phyloP scores from a whole-genome alignment of 2,329 filamentous ascomycete species.

The Botrytis fragariae region DNA sequence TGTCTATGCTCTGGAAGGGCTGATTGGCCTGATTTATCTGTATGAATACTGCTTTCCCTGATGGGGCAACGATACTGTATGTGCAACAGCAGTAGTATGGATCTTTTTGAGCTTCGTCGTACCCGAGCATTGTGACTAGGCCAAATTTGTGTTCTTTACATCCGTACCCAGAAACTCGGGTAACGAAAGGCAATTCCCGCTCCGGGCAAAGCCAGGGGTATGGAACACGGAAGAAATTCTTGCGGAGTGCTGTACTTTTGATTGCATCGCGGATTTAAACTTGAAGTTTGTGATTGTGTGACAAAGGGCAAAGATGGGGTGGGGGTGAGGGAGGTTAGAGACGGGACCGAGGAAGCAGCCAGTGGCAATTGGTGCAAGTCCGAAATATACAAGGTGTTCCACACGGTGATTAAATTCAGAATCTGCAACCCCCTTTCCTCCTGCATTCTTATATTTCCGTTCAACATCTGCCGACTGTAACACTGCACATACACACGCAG shows the following conservation, averaged over 20 bases:
- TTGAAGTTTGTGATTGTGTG: neutral
- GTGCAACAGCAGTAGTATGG: neutral
- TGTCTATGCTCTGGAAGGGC: neutral
- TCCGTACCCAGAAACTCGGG: neutral
- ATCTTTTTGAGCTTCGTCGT: neutral
- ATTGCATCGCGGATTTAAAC: neutral
- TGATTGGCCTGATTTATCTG: neutral
- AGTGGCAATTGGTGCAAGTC: neutral
- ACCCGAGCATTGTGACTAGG: neutral
- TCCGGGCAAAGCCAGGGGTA: neutral
- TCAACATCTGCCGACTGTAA: neutral
- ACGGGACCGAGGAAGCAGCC: neutral
- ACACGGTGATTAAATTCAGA: neutral
- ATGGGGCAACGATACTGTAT: neutral
- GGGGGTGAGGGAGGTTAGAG: neutral
- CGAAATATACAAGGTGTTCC: neutral
- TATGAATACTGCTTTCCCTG: neutral
- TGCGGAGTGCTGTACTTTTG: neutral
- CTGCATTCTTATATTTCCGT: neutral
- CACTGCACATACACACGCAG: neutral
- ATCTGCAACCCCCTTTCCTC: neutral
- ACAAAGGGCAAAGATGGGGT: neutral
- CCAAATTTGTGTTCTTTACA: neutral
- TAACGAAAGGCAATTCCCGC: neutral
- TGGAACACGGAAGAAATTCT: neutral